These are phyloP conservation scores for Aspergillus saccharolyticus DNA, from an alignment of 495 filamentous ascomycete species.

Conservation along the genomic window DNA sequence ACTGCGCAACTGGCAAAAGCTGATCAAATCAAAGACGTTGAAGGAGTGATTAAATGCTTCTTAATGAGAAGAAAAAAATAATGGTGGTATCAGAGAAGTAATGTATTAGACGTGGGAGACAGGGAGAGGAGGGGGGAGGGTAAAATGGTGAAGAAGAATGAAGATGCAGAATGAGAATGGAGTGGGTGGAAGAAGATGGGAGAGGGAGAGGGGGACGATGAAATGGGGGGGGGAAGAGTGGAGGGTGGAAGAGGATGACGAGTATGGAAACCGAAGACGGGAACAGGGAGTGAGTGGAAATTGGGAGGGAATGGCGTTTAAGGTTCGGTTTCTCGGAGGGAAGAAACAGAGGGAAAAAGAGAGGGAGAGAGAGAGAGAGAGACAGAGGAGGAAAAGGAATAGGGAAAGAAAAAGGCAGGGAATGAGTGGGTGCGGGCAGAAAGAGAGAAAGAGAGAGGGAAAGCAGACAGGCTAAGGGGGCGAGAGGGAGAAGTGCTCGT, in stretches of 20 bases:
- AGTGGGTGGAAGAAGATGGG: constrained; percentile 9
- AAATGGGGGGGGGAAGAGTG: constrained; percentile 16
- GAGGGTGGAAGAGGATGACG: constrained; percentile 16
- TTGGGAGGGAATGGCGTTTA: constrained; percentile 8
- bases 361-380: neutral
- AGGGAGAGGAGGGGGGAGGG: constrained; percentile 18
- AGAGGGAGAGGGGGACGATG: constrained; percentile 15
- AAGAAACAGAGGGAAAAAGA: constrained; percentile 2
- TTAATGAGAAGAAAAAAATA: constrained; percentile 12
- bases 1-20: neutral
- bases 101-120: constrained; percentile 15
- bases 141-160: constrained; percentile 15
- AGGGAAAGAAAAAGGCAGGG: neutral
- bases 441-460: neutral
- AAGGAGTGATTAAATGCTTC: constrained; percentile 14
- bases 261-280: constrained; percentile 23
- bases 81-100: constrained; percentile 11
- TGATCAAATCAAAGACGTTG: constrained; percentile 6
- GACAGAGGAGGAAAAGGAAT: neutral
- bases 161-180: constrained; percentile 22
- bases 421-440: constrained; percentile 1
- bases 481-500: constrained; percentile 6
- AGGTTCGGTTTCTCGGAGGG: constrained; percentile 10
- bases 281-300: constrained; percentile 24
- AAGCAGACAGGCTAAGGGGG: neutral